A percentile compares a stretch with the other conserved stretches of the same genome.
Conservation (phyloP, 257 asterid species). For the Nicotiana noctiflora region DNA sequence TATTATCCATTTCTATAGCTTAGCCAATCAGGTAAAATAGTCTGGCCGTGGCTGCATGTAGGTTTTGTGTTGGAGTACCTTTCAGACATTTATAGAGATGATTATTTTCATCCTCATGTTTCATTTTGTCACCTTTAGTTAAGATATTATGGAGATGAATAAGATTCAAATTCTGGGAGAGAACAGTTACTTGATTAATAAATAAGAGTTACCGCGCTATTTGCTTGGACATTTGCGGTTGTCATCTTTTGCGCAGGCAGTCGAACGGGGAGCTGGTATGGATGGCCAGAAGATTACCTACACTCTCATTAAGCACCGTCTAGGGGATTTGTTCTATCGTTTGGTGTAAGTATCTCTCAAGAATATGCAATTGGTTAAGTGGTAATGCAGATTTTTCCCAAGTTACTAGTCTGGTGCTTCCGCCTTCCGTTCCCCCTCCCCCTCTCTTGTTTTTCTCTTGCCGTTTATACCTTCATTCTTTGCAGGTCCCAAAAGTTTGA, state of each 20-base stretch:
- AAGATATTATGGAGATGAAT: background rate
- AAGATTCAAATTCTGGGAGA: background rate
- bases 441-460: background rate
- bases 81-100: background rate
- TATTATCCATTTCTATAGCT: conserved; percentile 83
- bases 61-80: background rate
- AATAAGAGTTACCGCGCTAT: background rate
- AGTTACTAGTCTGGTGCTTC: background rate
- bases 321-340: conserved; percentile 87
- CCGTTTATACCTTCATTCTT: background rate
- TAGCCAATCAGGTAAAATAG: conserved; percentile 84
- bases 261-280: conserved; percentile 95
- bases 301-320: conserved; percentile 78
- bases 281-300: conserved; percentile 93
- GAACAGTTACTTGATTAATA: background rate
- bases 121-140: background rate
- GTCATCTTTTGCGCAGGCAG: conserved; percentile 48
- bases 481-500: conserved; percentile 96
- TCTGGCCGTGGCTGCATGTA: background rate
- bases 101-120: background rate
- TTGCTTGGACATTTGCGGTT: background rate
- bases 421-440: background rate
- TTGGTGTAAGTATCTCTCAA: conserved; percentile 62
- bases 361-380: background rate
- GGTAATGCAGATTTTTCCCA: background rate